These are phyloP conservation scores for Melocanna baccifera DNA, from an alignment of 176 grass and related monocot species.

Conservation along the genomic window DNA sequence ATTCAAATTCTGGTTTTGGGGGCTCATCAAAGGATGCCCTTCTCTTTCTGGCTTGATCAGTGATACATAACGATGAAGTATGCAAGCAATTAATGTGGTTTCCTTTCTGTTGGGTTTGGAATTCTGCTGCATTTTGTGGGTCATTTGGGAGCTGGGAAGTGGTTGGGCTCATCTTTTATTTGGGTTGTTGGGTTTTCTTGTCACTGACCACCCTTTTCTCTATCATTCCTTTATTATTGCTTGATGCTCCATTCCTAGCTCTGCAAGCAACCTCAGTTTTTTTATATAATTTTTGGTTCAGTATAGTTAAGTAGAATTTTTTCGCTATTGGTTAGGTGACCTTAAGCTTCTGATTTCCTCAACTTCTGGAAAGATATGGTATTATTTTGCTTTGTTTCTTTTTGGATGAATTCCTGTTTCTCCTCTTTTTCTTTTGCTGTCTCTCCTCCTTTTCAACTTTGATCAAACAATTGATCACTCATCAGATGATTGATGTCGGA, in stretches of 20 bases:
- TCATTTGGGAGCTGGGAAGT: constrained; percentile 27
- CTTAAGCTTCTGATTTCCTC: not conserved
- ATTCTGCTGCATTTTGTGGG: constrained; percentile 36
- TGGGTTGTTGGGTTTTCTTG: constrained; percentile 53
- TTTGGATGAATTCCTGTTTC: not conserved
- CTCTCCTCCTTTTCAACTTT: not conserved
- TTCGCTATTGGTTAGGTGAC: not conserved
- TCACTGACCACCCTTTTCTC: constrained; percentile 31
- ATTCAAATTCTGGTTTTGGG: not conserved
- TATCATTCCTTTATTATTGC: constrained; percentile 33
- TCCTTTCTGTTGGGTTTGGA: constrained; percentile 21
- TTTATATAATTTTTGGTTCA: not conserved
- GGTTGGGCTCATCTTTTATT: constrained; percentile 45
- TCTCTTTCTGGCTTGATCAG: constrained; percentile 7
- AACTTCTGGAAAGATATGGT: not conserved
- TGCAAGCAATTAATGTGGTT: constrained; percentile 30
- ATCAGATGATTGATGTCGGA: not conserved
- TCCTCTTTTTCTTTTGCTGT: not conserved
- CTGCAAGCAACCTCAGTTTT: constrained; percentile 37
- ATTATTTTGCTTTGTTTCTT: not conserved
- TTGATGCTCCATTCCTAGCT: constrained; percentile 26
- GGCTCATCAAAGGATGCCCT: not conserved
- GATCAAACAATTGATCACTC: not conserved
- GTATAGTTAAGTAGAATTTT: not conserved
- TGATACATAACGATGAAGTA: not conserved